A percentile compares a stretch with the other conserved stretches of the same genome.
Conservation (phyloP, 768 basidiomycete genomes). For the Serendipita sp. region DNA sequence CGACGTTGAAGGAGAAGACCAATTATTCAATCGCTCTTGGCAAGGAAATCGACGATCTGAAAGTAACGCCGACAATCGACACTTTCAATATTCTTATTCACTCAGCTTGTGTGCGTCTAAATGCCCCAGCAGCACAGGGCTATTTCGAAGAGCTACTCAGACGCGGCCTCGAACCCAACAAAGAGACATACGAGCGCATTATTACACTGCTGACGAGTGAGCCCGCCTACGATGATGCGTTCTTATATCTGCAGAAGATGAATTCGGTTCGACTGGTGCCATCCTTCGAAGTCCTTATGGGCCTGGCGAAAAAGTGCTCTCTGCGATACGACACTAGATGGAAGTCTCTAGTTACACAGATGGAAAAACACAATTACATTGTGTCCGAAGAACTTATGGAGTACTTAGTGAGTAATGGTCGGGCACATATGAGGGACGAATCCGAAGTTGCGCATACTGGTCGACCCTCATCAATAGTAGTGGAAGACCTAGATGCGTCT, state of each 20-base stretch:
- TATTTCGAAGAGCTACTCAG: constrained; percentile 39
- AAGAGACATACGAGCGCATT: constrained; percentile 48
- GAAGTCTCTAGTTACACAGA: constrained; percentile 51
- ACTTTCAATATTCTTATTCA: constrained; percentile 54
- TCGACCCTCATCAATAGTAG: too few relatives aligned
- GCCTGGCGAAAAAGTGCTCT: constrained; percentile 44
- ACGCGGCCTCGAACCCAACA: constrained; percentile 37
- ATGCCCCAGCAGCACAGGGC: constrained; percentile 18
- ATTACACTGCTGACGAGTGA: constrained; percentile 42
- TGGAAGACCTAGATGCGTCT: too few relatives aligned
- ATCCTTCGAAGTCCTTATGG: constrained; percentile 36
- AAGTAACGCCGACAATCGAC: constrained; percentile 38
- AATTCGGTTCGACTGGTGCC: constrained; percentile 49
- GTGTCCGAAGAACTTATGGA: constrained; percentile 19
- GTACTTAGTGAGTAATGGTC: neutral
- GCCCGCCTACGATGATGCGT: constrained; percentile 66
- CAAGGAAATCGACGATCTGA: constrained; percentile 41
- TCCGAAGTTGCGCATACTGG: neutral
- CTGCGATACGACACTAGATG: constrained; percentile 42
- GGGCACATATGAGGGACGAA: neutral
- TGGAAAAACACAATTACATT: constrained; percentile 44
- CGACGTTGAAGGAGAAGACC: constrained; percentile 46
- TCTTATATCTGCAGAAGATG: constrained; percentile 82
- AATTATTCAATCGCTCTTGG: constrained; percentile 69
- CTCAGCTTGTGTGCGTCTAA: constrained; percentile 45